Evolutionary conservation across 1,139 yeast species (phyloP), one percentile per base, ranked within the genome.

Genomic region (Schwanniomyces etchellsii): DNA sequence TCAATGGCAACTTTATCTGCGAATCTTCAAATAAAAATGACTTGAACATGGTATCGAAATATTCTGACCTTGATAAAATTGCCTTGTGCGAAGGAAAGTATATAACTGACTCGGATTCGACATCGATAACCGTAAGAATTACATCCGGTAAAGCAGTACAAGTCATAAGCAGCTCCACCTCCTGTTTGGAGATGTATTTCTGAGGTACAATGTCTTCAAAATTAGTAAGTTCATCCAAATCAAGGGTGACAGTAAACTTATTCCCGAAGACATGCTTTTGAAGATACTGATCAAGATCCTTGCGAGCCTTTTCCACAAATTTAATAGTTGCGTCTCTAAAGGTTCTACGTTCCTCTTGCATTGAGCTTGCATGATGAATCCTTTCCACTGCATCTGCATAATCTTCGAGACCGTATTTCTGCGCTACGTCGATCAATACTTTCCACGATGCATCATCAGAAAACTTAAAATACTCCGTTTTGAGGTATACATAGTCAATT

Each of bases 61-160:
- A 82, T 28, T 74, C 82, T 1, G 82, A 72, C 28, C 88, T 55
- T 5, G 68, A 55, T 23, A 83, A 48, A 34, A 82, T 70, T 0
- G 83, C 67, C 31, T 77, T 63, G 49, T 83, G 84, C 4, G 69
- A 77, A 0, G 91, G 86, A 43, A 74, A 81, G 36, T 62, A 67
- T 1, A 53, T 39, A 3, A 56, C 46, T 0, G 52, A 28, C 37
- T 52, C 44, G 28, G 49, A 29, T 35, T 53, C 43, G 10, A 51
- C 43, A 27, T 64, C 70, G 3, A 62, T 40, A 2, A 64, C 63
- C 2, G 63, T 49, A 1, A 77, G 37, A 3, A 76, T 55, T 1
- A 71, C 52, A 49, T 80, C 86, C 0, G 84, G 73, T 20, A 53
- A 49, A 2, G 69, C 48, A 4, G 50, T 35, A 4, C 52, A 35